Conservation (phyloP, 2,329 filamentous ascomycete genomes). For the Paraphoma sp. region DNA sequence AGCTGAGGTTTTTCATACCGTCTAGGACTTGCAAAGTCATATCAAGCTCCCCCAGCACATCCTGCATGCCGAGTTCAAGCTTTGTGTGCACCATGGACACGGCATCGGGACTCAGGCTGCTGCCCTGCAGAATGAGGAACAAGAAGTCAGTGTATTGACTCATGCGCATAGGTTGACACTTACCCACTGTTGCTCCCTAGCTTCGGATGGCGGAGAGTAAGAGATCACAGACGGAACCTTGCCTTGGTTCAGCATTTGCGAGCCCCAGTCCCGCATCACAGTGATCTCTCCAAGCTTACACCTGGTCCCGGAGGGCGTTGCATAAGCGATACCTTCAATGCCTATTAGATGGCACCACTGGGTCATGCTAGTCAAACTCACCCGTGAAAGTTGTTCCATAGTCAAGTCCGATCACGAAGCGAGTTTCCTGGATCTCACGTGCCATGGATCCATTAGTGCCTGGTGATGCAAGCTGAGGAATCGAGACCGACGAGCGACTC, state of each 20-base stretch:
- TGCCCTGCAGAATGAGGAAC: conserved; percentile 6
- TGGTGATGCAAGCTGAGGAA: conserved; percentile 1
- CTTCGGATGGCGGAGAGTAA: conserved; percentile 20
- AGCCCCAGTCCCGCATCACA: conserved; percentile 30
- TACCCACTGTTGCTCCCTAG: conserved; percentile 26
- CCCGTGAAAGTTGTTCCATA: conserved; percentile 30
- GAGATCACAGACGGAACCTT: conserved; percentile 41
- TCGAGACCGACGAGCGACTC: neutral
- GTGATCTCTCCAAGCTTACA: conserved; percentile 29
- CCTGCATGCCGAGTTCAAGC: conserved; percentile 33
- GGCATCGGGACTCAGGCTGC: conserved; percentile 22
- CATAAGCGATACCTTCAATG: conserved; percentile 20
- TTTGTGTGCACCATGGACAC: conserved; percentile 41
- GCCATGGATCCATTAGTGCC: neutral
- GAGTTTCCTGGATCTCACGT: conserved; percentile 4
- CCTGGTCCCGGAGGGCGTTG: conserved; percentile 6
- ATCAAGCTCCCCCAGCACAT: conserved; percentile 30
- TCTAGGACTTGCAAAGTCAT: conserved; percentile 33
- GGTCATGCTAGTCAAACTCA: neutral
- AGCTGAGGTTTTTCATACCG: conserved; percentile 35
- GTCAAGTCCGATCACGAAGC: conserved; percentile 24
- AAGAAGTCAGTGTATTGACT: neutral
- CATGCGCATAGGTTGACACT: neutral
- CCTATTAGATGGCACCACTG: neutral
- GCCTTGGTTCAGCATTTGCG: conserved; percentile 22